A percentile compares a stretch with the other conserved stretches of the same genome.
Evolutionary conservation across 805 yeast genomes (phyloP).

Genomic region (Barnettozyma sucrosica): DNA sequence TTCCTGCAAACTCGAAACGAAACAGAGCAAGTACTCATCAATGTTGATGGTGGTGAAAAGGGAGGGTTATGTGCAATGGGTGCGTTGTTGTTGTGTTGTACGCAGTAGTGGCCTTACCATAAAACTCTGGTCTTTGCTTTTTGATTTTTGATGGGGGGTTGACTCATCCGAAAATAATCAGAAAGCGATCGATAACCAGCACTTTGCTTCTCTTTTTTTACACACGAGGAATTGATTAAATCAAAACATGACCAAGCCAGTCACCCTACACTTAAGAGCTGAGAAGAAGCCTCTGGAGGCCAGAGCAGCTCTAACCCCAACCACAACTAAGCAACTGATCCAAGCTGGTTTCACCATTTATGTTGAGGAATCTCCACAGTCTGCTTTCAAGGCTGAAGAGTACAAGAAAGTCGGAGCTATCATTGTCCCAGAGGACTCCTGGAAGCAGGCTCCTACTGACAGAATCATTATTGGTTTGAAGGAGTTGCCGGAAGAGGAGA

Average conservation of each 20-base stretch:
- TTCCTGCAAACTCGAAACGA: no score
- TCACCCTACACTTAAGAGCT: slow-evolving; percentile 84
- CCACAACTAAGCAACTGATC: slow-evolving; percentile 75
- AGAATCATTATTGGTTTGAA: slow-evolving; percentile 89
- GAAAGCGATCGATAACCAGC: not conserved
- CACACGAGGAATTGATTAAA: not conserved
- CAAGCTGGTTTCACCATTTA: slow-evolving; percentile 84
- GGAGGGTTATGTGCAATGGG: not conserved
- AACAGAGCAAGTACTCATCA: no score
- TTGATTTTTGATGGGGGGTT: no score
- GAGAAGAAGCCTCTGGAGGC: slow-evolving; percentile 97
- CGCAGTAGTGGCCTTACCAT: not conserved
- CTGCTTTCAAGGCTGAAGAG: slow-evolving; percentile 72
- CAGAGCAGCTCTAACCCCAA: slow-evolving; percentile 93
- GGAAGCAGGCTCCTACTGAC: slow-evolving; percentile 88
- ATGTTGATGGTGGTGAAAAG: no score
- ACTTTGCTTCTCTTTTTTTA: not conserved
- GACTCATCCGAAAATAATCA: no score
- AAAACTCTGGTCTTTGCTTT: no score
- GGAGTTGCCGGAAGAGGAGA: slow-evolving; percentile 85
- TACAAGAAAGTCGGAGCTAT: slow-evolving; percentile 76
- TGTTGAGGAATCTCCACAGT: slow-evolving; percentile 84
- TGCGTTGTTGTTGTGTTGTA: no score
- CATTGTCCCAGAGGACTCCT: slow-evolving; percentile 88
- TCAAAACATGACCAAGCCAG: slow-evolving; percentile 29